phyloP scores from a whole-genome alignment of 306 rosid species.

The Cotoneaster glaucophyllus region DNA sequence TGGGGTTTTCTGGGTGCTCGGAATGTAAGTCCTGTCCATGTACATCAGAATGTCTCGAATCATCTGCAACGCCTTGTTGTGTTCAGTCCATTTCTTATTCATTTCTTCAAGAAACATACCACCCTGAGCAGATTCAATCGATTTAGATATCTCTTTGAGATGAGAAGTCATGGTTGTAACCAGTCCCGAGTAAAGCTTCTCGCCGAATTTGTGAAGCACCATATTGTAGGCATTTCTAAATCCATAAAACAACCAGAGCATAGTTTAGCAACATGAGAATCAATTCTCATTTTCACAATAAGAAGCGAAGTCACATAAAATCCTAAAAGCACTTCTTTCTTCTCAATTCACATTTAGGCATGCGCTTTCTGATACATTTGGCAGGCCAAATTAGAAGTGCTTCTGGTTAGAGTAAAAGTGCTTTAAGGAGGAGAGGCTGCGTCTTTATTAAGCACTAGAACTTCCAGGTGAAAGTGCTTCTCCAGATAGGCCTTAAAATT shows the following conservation, averaged over 20 bases:
- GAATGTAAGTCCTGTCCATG: slow-evolving; percentile 92
- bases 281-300: background rate
- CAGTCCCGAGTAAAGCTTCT: slow-evolving; percentile 75
- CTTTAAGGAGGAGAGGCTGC: too few species aligned
- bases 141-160: slow-evolving; percentile 61
- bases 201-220: slow-evolving; percentile 97
- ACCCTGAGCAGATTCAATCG: slow-evolving; percentile 68
- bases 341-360: background rate
- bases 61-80: slow-evolving; percentile 71
- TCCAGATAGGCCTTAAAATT: too few species aligned
- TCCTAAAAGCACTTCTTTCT: background rate
- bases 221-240: slow-evolving; percentile 89
- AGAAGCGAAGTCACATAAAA: background rate
- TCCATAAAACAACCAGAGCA: slow-evolving; percentile 19
- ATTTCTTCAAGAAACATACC: slow-evolving; percentile 68
- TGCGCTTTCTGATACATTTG: too few species aligned
- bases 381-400: too few species aligned
- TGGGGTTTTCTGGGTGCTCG: slow-evolving; percentile 49
- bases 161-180: slow-evolving; percentile 66
- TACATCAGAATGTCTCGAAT: slow-evolving; percentile 80
- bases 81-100: slow-evolving; percentile 77
- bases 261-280: slow-evolving; percentile 10
- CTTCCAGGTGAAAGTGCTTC: too few species aligned
- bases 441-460: too few species aligned
- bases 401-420: too few species aligned